Conservation (phyloP, 2,329 filamentous ascomycete genomes). For the Fusarium neocosmosporiellum region DNA sequence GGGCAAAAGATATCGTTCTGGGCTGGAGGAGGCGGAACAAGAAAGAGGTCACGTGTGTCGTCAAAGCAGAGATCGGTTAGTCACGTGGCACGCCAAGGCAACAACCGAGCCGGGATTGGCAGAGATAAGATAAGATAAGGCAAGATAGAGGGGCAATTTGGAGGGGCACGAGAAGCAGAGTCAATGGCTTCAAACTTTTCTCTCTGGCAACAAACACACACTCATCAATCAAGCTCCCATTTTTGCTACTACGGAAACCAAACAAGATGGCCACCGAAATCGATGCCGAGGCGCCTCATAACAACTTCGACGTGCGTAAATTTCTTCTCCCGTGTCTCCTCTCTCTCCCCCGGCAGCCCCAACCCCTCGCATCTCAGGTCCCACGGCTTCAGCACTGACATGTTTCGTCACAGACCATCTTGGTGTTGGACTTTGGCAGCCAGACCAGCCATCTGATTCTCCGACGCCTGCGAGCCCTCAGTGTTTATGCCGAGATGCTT, state of each 20-base stretch:
- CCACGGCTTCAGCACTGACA: not conserved
- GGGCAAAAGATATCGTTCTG: not conserved
- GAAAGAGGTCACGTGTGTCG: not conserved
- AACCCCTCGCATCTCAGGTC: not conserved
- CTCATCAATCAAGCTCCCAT: not conserved
- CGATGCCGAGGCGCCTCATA: slow-evolving; percentile 50
- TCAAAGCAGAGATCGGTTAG: not conserved
- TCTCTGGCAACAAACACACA: not conserved
- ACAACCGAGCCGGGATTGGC: not conserved
- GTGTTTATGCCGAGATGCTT: slow-evolving; percentile 75
- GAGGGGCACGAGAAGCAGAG: not conserved
- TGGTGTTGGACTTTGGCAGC: slow-evolving; percentile 75
- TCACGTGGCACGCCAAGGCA: not conserved
- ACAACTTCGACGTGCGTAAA: slow-evolving; percentile 50
- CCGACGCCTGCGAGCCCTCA: slow-evolving; percentile 79
- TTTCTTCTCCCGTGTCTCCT: not conserved
- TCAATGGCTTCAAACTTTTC: not conserved
- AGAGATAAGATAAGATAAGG: not conserved
- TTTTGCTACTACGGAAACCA: not conserved
- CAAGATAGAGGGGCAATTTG: not conserved
- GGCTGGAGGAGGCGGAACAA: too few relatives aligned
- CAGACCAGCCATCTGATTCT: slow-evolving; percentile 82
- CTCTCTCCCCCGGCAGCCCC: not conserved
- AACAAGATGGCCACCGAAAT: not conserved
- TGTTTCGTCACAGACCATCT: slow-evolving; percentile 66